Evolutionary conservation across 179 eudicot species (phyloP).

Genomic region (Beta corolliflora): DNA sequence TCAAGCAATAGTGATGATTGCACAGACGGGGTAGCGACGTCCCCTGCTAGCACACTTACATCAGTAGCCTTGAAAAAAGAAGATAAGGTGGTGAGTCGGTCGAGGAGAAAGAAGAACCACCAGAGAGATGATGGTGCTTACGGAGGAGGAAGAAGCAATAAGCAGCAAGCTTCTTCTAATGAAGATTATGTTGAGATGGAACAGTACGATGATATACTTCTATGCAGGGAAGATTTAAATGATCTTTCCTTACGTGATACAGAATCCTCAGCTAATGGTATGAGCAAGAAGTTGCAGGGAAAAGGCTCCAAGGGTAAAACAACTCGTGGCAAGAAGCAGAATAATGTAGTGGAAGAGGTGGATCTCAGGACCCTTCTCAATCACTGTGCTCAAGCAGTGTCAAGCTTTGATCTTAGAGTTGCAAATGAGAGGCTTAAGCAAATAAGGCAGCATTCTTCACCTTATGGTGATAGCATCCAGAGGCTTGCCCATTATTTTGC

Average conservation of each 20-base stretch:
- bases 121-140: constrained; percentile 38
- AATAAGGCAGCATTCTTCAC: constrained; percentile 60
- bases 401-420: constrained; percentile 44
- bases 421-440: constrained; percentile 51
- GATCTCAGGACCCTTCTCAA: constrained; percentile 60
- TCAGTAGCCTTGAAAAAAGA: constrained; percentile 27
- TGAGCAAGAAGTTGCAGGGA: constrained; percentile 20
- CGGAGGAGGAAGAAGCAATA: constrained; percentile 49
- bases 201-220: constrained; percentile 53
- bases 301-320: constrained; percentile 32
- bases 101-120: constrained; percentile 40
- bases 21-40: constrained; percentile 25
- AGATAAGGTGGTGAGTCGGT: constrained; percentile 17
- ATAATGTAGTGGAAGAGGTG: constrained; percentile 44
- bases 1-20: constrained; percentile 38
- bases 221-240: constrained; percentile 31
- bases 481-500: constrained; percentile 70
- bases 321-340: constrained; percentile 41
- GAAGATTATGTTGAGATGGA: constrained; percentile 49
- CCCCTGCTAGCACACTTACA: constrained; percentile 31
- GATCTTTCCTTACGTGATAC: neutral
- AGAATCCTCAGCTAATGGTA: constrained; percentile 17
- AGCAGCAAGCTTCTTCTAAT: constrained; percentile 49
- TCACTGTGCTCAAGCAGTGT: constrained; percentile 66
- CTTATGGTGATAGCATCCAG: constrained; percentile 59